Evolutionary conservation across 2,329 filamentous ascomycete species (phyloP).

Genomic region (Cryphonectria nitschkei): DNA sequence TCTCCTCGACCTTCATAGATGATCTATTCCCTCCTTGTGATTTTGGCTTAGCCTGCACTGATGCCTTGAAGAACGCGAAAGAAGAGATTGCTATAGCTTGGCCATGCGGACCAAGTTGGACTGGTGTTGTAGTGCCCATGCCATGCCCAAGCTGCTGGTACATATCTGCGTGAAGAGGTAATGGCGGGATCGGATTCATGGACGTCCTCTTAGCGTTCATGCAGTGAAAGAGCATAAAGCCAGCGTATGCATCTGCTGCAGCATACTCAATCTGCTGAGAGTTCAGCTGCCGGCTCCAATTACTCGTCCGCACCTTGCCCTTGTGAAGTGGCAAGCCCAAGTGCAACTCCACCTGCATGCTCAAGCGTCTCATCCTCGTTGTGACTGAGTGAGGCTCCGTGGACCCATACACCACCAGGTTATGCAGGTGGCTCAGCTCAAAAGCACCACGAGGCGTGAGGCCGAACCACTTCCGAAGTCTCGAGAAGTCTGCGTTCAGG

Average conservation of each 20-base stretch:
- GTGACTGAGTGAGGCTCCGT: slow-evolving; percentile 53
- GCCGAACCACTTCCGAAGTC: slow-evolving; percentile 66
- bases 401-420: slow-evolving; percentile 68
- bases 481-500: slow-evolving; percentile 65
- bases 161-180: slow-evolving; percentile 70
- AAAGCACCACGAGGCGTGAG: slow-evolving; percentile 70
- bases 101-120: slow-evolving; percentile 11
- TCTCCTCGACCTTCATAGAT: background rate
- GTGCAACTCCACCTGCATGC: slow-evolving; percentile 70
- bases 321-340: slow-evolving; percentile 78
- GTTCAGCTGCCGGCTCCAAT: slow-evolving; percentile 72
- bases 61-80: slow-evolving; percentile 7
- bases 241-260: slow-evolving; percentile 82
- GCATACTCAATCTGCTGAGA: slow-evolving; percentile 72
- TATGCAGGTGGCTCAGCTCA: slow-evolving; percentile 83
- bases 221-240: slow-evolving; percentile 70
- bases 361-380: slow-evolving; percentile 66
- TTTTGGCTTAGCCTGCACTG: background rate
- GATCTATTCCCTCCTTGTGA: background rate
- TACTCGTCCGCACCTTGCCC: slow-evolving; percentile 70
- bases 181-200: slow-evolving; percentile 71
- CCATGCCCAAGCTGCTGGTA: slow-evolving; percentile 62
- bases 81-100: background rate
- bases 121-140: background rate
- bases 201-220: slow-evolving; percentile 69